Percentiles rank a stretch among this genome's conserved stretches.
phyloP scores from a whole-genome alignment of 176 grass and related monocot species.

The Phyllostachys edulis region DNA sequence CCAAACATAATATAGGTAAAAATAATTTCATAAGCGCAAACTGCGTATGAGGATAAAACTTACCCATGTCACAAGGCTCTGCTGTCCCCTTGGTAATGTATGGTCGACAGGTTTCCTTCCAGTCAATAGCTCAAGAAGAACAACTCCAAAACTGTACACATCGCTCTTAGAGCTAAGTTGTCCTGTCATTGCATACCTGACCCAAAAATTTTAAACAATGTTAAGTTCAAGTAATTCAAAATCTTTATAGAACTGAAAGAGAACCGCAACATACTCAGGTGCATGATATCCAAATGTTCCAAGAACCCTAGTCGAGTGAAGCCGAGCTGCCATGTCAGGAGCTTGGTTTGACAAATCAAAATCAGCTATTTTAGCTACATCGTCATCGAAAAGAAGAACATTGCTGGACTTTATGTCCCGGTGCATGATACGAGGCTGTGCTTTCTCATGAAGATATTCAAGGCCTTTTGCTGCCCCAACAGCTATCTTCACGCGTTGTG shows the following conservation, averaged over 20 bases:
- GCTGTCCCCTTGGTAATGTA: conserved; percentile 81
- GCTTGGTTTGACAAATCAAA: conserved; percentile 89
- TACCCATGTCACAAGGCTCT: conserved; percentile 88
- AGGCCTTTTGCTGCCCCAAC: conserved; percentile 83
- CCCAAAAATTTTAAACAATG: background rate
- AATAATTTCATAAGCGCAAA: background rate
- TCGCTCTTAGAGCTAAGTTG: conserved; percentile 87
- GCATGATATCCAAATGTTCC: conserved; percentile 90
- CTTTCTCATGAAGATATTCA: conserved; percentile 82
- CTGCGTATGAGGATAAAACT: background rate
- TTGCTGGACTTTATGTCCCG: conserved; percentile 87
- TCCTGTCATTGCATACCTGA: conserved; percentile 84
- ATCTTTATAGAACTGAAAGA: background rate
- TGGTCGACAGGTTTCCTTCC: conserved; percentile 84
- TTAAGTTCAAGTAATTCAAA: conserved; percentile 18
- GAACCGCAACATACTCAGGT: conserved; percentile 63
- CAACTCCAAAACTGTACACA: conserved; percentile 82
- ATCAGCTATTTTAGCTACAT: conserved; percentile 76
- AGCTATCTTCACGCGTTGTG: conserved; percentile 76
- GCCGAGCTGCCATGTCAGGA: conserved; percentile 80
- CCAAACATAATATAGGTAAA: background rate
- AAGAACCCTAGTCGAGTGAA: conserved; percentile 87
- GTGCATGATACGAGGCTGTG: conserved; percentile 77
- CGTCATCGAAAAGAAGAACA: conserved; percentile 78
- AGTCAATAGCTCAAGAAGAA: conserved; percentile 75